Conservation (phyloP, 148 eudicot genomes). For the Vaccinium macrocarpon region DNA sequence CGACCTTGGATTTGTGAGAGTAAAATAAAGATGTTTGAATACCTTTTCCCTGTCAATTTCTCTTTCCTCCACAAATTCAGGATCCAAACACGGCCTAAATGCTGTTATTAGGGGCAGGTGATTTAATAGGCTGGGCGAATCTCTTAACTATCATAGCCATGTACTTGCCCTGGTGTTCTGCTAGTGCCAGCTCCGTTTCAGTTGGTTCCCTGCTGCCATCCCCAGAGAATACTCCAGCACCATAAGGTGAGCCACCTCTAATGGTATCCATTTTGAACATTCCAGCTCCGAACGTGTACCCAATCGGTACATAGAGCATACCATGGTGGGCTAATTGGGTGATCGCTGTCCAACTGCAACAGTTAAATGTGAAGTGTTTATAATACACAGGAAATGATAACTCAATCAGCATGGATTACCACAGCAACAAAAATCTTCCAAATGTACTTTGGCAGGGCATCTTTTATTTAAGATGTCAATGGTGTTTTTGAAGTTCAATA, state of each 20-base stretch:
- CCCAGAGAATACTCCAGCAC: conserved; percentile 72
- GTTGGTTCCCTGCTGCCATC: conserved; percentile 61
- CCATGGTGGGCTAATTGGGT: conserved; percentile 79
- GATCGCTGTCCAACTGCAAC: conserved; percentile 73
- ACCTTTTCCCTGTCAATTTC: not conserved
- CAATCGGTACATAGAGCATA: conserved; percentile 70
- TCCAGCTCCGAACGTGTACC: conserved; percentile 76
- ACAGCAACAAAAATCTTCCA: too few species aligned
- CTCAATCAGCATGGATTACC: not conserved
- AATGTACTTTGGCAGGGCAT: too few species aligned
- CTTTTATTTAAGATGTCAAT: not conserved
- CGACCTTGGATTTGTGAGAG: not conserved
- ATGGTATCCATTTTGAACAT: conserved; percentile 74
- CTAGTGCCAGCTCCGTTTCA: conserved; percentile 57
- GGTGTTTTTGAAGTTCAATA: not conserved
- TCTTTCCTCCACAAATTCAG: not conserved
- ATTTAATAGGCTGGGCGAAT: conserved; percentile 28
- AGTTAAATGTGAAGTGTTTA: not conserved
- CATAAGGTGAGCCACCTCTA: conserved; percentile 79
- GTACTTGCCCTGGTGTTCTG: conserved; percentile 74
- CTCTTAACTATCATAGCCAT: conserved; percentile 69
- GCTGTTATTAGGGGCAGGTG: not conserved
- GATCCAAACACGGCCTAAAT: not conserved
- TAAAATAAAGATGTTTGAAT: not conserved
- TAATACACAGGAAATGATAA: not conserved